Percentiles rank a stretch among this genome's conserved stretches.
Conservation (phyloP, 116 monocot genomes). For the Dioscorea cayenensis region DNA sequence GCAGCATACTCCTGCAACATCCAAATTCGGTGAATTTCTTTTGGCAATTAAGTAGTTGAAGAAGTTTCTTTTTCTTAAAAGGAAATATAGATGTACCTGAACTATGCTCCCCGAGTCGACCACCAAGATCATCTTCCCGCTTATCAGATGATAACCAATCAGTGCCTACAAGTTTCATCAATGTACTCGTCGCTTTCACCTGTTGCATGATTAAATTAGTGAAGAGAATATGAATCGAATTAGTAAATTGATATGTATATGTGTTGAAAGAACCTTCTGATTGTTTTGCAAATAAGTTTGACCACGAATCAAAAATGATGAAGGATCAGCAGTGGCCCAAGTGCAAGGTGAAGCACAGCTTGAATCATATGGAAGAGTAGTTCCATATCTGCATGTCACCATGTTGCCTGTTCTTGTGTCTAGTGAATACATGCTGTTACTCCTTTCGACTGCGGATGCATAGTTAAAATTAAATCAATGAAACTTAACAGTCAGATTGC, state of each 20-base stretch:
- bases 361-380: slow-evolving; percentile 47
- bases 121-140: slow-evolving; percentile 63
- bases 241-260: too few species aligned
- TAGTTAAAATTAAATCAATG: too few species aligned
- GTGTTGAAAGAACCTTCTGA: slow-evolving; percentile 32
- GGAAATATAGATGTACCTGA: slow-evolving; percentile 28
- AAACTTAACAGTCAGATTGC: background rate
- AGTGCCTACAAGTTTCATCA: slow-evolving; percentile 67
- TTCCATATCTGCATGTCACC: slow-evolving; percentile 36
- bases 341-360: slow-evolving; percentile 31
- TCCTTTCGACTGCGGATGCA: slow-evolving; percentile 36
- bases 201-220: slow-evolving; percentile 2
- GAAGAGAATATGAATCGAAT: background rate
- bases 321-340: slow-evolving; percentile 53
- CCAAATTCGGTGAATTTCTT: background rate
- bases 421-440: slow-evolving; percentile 32
- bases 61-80: background rate
- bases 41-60: background rate
- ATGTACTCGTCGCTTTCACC: slow-evolving; percentile 48
- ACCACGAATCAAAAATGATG: slow-evolving; percentile 60
- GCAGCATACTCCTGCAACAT: slow-evolving; percentile 39
- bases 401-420: slow-evolving; percentile 13
- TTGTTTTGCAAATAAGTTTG: slow-evolving; percentile 53
- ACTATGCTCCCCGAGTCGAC: slow-evolving; percentile 56
- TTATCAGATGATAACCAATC: slow-evolving; percentile 72